Evolutionary conservation across 441 rosid genomes (phyloP), one percentile per base, ranked within the genome.

Genomic region (Pelargonium fulgidum): DNA sequence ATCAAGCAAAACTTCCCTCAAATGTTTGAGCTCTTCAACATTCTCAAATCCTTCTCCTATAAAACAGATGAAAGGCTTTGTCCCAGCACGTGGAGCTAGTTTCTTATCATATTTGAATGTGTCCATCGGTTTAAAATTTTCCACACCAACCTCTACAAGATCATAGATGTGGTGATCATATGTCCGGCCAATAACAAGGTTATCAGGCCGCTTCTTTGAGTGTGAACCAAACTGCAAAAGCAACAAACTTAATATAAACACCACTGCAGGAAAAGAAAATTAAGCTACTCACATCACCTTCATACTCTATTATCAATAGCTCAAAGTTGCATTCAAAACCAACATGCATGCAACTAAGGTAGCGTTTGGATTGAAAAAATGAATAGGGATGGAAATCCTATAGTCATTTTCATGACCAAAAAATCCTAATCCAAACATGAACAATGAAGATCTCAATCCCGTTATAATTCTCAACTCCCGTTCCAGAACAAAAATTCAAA

Each of bases 111-210:
- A 89, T 44, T 70, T 69, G 76, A 86, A 89, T 6, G 91, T 81
- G 12, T 76, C 77, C 80, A 88, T 68, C 36, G 96, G 69, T 73
- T 84, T 88, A 64, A 83, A 91, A 77, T 93, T 91, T 79, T 93
- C 93, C 66, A 93, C 82, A 64, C 95, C 97, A 79, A 91, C 91
- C 82, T 93, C 99, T 5, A 93, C 86, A 56, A 91, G 90, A 78
- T 93, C 99, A 63, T 87, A 93, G 44, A 91, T 81, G 66, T 85
- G 89, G 75, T 91, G 87, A 80, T 91, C 93, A 14, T 87, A 93
- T 45, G 82, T 93, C 74, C 97, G 75, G 17, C 99, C 96, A 14
- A 91, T 80, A 19, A 93, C 84, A 68, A 93, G 88, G 80, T 91
- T 93, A 78, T 91, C 80, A 13, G 99, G 97, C 29, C 96, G 85